Percentiles rank a stretch among this genome's conserved stretches.
These are phyloP conservation scores for Ascochyta pisi DNA, from an alignment of 2,329 filamentous ascomycete genomes.

Conservation along the genomic window DNA sequence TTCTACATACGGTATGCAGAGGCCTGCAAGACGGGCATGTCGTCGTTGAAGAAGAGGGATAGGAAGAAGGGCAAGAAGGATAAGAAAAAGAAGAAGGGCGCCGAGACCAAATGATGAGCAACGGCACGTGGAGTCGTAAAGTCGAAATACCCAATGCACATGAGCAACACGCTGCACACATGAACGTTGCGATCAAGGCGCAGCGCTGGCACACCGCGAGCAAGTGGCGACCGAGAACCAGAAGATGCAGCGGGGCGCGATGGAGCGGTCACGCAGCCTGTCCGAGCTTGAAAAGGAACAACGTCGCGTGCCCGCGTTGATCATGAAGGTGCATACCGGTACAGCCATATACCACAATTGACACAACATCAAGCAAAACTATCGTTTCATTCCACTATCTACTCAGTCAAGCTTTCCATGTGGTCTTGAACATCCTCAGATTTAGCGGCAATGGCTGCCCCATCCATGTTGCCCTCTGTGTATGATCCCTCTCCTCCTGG, in stretches of 20 bases:
- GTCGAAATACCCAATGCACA: neutral
- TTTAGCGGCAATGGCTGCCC: slow-evolving; percentile 71
- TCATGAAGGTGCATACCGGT: slow-evolving; percentile 1
- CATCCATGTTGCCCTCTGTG: slow-evolving; percentile 76
- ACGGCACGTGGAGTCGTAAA: neutral
- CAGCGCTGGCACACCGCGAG: neutral
- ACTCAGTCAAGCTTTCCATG: neutral
- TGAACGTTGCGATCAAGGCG: neutral
- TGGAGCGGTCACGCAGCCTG: slow-evolving; percentile 4
- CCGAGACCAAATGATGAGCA: neutral
- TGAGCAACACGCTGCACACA: neutral
- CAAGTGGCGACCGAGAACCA: neutral
- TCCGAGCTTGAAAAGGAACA: neutral
- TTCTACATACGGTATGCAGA: slow-evolving; percentile 91
- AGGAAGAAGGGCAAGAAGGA: slow-evolving; percentile 83
- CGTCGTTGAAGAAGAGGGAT: slow-evolving; percentile 88
- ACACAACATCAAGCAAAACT: neutral
- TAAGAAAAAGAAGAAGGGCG: slow-evolving; percentile 70
- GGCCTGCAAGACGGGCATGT: slow-evolving; percentile 88
- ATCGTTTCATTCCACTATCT: neutral
- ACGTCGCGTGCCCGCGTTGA: neutral
- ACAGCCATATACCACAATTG: slow-evolving; percentile 20
- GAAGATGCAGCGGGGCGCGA: neutral
- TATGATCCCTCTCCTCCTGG: slow-evolving; percentile 68
- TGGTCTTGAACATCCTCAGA: slow-evolving; percentile 56